Evolutionary conservation across 768 basidiomycete species (phyloP).

Genomic region (Amanita fuliginea): DNA sequence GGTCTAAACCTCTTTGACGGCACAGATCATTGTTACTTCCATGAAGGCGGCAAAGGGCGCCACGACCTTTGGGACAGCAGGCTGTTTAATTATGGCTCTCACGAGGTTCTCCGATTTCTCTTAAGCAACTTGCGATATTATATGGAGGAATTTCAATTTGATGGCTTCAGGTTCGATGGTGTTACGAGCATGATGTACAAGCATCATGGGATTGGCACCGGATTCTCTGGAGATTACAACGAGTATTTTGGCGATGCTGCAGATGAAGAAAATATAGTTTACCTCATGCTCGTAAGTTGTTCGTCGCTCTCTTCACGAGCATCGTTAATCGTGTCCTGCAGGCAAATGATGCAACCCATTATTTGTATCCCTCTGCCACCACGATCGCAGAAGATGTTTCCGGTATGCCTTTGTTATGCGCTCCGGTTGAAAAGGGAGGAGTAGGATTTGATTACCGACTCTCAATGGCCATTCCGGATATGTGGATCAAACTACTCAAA

Average conservation of each 20-base stretch:
- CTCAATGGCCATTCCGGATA: constrained; percentile 98
- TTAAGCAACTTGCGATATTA: constrained; percentile 93
- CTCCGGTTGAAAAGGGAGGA: constrained; percentile 71
- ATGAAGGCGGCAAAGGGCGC: constrained; percentile 79
- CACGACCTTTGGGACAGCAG: constrained; percentile 98
- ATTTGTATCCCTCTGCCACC: constrained; percentile 66
- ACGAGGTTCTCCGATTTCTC: constrained; percentile 92
- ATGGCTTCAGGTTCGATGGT: constrained; percentile 97
- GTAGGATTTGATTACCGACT: constrained; percentile 97
- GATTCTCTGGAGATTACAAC: constrained; percentile 96
- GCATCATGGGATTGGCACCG: constrained; percentile 96
- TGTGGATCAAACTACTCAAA: constrained; percentile 99
- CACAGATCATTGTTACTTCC: constrained; percentile 96
- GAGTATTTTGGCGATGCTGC: constrained; percentile 89
- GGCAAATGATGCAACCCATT: constrained; percentile 89
- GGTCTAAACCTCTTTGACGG: constrained; percentile 96
- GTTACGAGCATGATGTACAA: constrained; percentile 99
- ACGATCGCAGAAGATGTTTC: constrained; percentile 99
- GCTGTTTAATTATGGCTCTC: constrained; percentile 90
- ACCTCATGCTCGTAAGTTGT: constrained; percentile 85
- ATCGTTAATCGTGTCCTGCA: constrained; percentile 18
- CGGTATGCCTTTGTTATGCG: constrained; percentile 93
- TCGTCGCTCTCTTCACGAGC: not conserved
- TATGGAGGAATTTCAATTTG: constrained; percentile 92
- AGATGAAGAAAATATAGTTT: constrained; percentile 85